Evolutionary conservation across 2,329 filamentous ascomycete species (phyloP).

Genomic region (Aspergillaceae sp.): DNA sequence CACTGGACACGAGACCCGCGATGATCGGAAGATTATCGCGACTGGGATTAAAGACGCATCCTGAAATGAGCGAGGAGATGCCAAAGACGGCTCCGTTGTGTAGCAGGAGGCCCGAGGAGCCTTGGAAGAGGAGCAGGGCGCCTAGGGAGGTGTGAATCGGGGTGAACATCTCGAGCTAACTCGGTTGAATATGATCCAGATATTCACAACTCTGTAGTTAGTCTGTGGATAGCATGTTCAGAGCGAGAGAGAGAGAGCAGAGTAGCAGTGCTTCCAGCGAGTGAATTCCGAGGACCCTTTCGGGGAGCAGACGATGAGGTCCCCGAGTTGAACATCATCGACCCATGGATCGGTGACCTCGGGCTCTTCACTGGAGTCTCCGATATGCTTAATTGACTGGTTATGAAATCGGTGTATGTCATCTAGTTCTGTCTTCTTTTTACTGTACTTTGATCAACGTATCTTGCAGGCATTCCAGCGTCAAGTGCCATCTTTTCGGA

Average conservation of each 20-base stretch:
- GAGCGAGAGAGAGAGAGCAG: no score
- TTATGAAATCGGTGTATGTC: no score
- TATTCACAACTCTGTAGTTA: not conserved
- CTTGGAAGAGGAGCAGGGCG: slow-evolving; percentile 43
- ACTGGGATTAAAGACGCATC: slow-evolving; percentile 32
- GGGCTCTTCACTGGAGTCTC: not conserved
- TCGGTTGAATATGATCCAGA: not conserved
- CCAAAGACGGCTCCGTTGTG: slow-evolving; percentile 46
- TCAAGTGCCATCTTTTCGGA: no score
- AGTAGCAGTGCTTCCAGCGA: no score
- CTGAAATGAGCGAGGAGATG: slow-evolving; percentile 41
- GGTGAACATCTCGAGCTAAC: slow-evolving; percentile 39
- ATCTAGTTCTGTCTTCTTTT: not conserved
- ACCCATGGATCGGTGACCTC: not conserved
- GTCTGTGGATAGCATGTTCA: no score
- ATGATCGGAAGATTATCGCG: slow-evolving; percentile 39
- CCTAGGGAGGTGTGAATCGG: slow-evolving; percentile 45
- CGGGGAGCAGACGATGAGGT: not conserved
- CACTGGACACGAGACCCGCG: slow-evolving; percentile 39
- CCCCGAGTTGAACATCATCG: not conserved
- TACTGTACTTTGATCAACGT: not conserved
- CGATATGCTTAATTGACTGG: not conserved
- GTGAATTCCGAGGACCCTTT: not conserved
- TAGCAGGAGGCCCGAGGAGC: slow-evolving; percentile 41
- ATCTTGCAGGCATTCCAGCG: not conserved